phyloP scores from a whole-genome alignment of 2,329 filamentous ascomycete genomes.

The Botrytis hyacinthi region DNA sequence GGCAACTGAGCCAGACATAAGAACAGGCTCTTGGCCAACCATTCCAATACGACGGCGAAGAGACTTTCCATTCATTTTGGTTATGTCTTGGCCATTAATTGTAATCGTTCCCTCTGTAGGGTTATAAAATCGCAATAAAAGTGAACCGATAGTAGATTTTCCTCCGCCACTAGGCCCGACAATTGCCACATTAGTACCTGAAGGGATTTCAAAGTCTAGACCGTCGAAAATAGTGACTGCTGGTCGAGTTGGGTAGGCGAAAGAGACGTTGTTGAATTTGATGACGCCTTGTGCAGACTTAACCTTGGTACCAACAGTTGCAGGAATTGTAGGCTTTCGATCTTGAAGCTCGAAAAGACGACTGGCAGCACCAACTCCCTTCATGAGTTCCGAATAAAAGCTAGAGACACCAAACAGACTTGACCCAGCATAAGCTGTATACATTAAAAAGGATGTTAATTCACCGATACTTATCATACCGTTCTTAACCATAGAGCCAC shows the following conservation, averaged over 20 bases:
- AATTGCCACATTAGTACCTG: conserved; percentile 92
- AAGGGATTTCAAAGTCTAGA: conserved; percentile 85
- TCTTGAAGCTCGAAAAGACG: conserved; percentile 95
- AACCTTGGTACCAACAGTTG: conserved; percentile 78
- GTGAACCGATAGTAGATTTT: conserved; percentile 92
- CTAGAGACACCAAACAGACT: conserved; percentile 91
- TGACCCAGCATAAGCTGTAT: conserved; percentile 80
- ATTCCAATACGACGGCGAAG: conserved; percentile 89
- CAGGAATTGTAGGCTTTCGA: conserved; percentile 78
- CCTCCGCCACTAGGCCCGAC: conserved; percentile 95
- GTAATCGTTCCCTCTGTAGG: conserved; percentile 74
- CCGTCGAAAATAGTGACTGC: conserved; percentile 89
- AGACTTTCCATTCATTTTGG: conserved; percentile 88
- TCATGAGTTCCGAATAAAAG: conserved; percentile 99
- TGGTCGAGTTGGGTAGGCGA: conserved; percentile 90
- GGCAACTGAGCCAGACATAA: conserved; percentile 81
- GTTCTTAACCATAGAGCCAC: conserved; percentile 83
- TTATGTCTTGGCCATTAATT: conserved; percentile 82
- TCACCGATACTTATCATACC: conserved; percentile 89
- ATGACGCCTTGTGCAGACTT: conserved; percentile 84
- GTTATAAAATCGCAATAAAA: conserved; percentile 87
- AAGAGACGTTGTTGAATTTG: conserved; percentile 79
- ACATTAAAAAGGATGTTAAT: conserved; percentile 96
- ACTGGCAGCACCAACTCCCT: conserved; percentile 94
- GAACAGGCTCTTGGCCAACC: conserved; percentile 91